Conservation (phyloP, 2,329 filamentous ascomycete species). For the Phyllosticta citriasiana region DNA sequence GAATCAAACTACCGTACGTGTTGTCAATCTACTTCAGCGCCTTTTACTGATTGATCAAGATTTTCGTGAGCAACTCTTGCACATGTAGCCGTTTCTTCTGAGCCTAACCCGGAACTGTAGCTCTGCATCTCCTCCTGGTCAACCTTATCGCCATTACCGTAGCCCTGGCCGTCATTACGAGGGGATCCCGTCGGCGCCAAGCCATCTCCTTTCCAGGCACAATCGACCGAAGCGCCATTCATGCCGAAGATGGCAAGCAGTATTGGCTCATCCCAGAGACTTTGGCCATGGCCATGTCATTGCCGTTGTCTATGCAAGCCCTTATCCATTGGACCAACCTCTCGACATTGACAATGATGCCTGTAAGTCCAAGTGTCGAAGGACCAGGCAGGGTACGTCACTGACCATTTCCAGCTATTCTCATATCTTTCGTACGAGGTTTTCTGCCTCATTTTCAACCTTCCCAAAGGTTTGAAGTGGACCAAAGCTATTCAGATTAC, state of each 20-base stretch:
- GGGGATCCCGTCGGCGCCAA: not conserved
- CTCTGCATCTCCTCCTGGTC: constrained; percentile 16
- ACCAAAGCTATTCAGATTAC: constrained; percentile 20
- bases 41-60: not conserved
- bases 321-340: constrained; percentile 23
- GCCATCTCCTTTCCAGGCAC: not conserved
- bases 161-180: not conserved
- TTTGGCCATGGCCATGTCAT: constrained; percentile 15
- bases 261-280: not conserved
- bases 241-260: not conserved
- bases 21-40: not conserved
- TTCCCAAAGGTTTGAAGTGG: constrained; percentile 16
- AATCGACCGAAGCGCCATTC: not conserved
- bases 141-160: constrained; percentile 11
- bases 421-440: constrained; percentile 11
- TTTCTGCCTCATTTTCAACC: constrained; percentile 13
- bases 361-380: constrained; percentile 15
- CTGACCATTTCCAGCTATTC: constrained; percentile 15
- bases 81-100: too few relatives aligned
- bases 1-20: constrained; percentile 6
- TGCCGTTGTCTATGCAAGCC: constrained; percentile 20
- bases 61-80: not conserved
- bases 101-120: constrained; percentile 4
- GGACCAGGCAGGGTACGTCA: not conserved
- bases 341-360: constrained; percentile 21